These are phyloP conservation scores for Xerocomus spinulosus DNA, from an alignment of 768 basidiomycete genomes.

Conservation along the genomic window DNA sequence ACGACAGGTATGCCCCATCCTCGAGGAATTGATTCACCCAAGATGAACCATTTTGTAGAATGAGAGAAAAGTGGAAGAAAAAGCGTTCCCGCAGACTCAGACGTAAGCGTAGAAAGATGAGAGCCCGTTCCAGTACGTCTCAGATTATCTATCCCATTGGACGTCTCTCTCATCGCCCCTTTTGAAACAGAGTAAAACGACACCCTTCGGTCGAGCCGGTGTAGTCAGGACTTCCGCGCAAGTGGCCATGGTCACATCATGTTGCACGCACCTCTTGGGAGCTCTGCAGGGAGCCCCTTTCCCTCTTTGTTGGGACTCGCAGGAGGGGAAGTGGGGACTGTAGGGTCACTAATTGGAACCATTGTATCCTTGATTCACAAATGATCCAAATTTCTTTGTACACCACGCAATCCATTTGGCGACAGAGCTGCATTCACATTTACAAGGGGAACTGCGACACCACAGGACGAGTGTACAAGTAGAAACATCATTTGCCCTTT, in stretches of 20 bases:
- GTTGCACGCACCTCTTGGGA: slow-evolving; percentile 25
- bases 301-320: slow-evolving; percentile 24
- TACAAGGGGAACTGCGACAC: no score
- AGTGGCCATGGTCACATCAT: slow-evolving; percentile 14
- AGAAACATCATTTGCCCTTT: slow-evolving; percentile 18
- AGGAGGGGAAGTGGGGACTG: slow-evolving; percentile 19
- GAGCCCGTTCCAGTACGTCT: slow-evolving; percentile 85
- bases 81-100: slow-evolving; percentile 90
- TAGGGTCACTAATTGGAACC: slow-evolving; percentile 19
- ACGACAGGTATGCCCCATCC: slow-evolving; percentile 22
- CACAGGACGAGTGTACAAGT: no score
- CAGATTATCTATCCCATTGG: no score
- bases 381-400: slow-evolving; percentile 11
- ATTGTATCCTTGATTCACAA: slow-evolving; percentile 21
- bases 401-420: neutral
- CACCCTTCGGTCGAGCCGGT: slow-evolving; percentile 26
- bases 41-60: no score
- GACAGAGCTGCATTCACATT: neutral
- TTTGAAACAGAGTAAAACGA: slow-evolving; percentile 35
- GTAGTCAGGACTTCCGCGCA: slow-evolving; percentile 17
- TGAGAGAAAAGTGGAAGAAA: slow-evolving; percentile 99
- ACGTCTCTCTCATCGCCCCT: neutral
- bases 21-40: neutral
- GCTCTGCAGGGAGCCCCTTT: slow-evolving; percentile 18
- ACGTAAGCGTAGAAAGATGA: slow-evolving; percentile 95